phyloP scores from a whole-genome alignment of 2,329 filamentous ascomycete genomes.

The Fusarium cyanostomum region DNA sequence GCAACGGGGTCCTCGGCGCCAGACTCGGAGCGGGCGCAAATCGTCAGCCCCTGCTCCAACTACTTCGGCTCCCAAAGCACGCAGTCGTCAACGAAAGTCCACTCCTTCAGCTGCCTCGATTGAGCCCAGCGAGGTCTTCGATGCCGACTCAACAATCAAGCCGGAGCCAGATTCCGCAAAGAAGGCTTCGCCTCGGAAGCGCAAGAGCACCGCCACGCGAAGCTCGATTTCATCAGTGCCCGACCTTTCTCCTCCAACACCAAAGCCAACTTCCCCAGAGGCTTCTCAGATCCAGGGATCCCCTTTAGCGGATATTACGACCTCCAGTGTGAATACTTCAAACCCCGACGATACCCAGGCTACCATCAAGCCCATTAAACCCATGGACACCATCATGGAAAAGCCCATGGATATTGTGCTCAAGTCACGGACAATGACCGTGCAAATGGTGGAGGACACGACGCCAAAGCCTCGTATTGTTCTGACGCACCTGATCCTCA shows the following conservation, averaged over 20 bases:
- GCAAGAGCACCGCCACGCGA: constrained; percentile 66
- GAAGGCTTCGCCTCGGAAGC: constrained; percentile 69
- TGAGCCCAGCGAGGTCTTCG: constrained; percentile 51
- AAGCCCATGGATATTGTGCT: constrained; percentile 94
- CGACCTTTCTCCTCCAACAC: constrained; percentile 53
- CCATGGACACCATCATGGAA: constrained; percentile 81
- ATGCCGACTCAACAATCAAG: constrained; percentile 48
- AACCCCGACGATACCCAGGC: constrained; percentile 44
- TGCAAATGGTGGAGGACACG: constrained; percentile 75
- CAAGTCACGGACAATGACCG: constrained; percentile 78
- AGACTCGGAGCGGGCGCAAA: constrained; percentile 52
- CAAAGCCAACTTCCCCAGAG: constrained; percentile 67
- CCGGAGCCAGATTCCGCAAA: constrained; percentile 48
- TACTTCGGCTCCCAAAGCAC: constrained; percentile 53
- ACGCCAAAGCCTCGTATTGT: constrained; percentile 88
- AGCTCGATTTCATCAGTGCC: constrained; percentile 53
- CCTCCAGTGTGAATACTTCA: constrained; percentile 65
- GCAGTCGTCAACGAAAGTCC: constrained; percentile 56
- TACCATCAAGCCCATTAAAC: constrained; percentile 75
- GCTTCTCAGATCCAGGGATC: constrained; percentile 60
- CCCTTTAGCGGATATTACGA: constrained; percentile 79
- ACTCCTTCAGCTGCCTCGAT: constrained; percentile 43
- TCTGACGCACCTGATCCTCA: constrained; percentile 89
- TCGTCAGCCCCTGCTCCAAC: constrained; percentile 59
- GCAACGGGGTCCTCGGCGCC: constrained; percentile 64